Percentiles rank a stretch among this genome's conserved stretches.
These are phyloP conservation scores for Colletotrichum sublineola DNA, from an alignment of 2,329 filamentous ascomycete genomes.

Conservation along the genomic window DNA sequence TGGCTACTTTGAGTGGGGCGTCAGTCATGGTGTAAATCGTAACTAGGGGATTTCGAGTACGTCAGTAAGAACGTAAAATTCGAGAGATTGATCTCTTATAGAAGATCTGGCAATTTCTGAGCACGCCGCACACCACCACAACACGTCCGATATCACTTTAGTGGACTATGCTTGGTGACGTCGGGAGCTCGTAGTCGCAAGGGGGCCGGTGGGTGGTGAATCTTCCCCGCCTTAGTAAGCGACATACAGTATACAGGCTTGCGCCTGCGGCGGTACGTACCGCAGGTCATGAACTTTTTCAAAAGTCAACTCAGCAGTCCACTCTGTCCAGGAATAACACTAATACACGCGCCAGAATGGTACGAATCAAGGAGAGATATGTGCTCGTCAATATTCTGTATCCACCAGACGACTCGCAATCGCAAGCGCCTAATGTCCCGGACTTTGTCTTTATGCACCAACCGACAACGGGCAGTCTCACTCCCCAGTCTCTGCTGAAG, in stretches of 20 bases:
- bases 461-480: slow-evolving; percentile 81
- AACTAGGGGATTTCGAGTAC: neutral
- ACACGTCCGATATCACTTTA: neutral
- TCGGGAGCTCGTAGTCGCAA: slow-evolving; percentile 23
- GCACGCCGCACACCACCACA: slow-evolving; percentile 1
- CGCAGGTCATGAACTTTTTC: slow-evolving; percentile 33
- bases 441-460: slow-evolving; percentile 81
- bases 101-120: neutral
- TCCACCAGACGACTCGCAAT: slow-evolving; percentile 66
- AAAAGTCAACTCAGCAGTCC: slow-evolving; percentile 14
- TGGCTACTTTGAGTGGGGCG: slow-evolving; percentile 74
- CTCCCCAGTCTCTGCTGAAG: slow-evolving; percentile 73
- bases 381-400: slow-evolving; percentile 95
- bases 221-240: slow-evolving; percentile 39
- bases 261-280: slow-evolving; percentile 7
- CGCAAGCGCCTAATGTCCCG: slow-evolving; percentile 58
- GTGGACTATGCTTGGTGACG: slow-evolving; percentile 24
- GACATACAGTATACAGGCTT: neutral
- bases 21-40: slow-evolving; percentile 51
- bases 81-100: neutral
- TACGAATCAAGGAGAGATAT: slow-evolving; percentile 96
- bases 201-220: neutral
- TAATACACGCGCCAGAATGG: slow-evolving; percentile 71
- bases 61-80: too few relatives aligned
- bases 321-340: slow-evolving; percentile 1